Base-by-base conservation (phyloP, 257 asterid species). In the Lithospermum erythrorhizon region DNA sequence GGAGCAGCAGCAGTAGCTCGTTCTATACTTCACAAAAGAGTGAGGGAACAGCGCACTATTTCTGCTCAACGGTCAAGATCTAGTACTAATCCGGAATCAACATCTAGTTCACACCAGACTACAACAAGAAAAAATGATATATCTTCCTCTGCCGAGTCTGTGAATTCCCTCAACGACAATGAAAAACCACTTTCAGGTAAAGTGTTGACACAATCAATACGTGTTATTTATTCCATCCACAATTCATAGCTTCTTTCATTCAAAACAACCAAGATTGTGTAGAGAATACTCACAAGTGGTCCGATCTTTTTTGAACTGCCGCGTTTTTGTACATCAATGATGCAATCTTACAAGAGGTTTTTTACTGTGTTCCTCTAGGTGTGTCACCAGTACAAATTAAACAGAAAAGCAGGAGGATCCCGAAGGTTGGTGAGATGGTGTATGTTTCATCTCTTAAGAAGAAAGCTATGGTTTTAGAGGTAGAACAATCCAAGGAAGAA, bases 1-100 rank as follows among this genome's bases (percentile, higher is more conserved):
- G 64, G 82, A 66, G 76, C 78, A 59, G 95, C 94, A 66, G 86
- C 90, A 65, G 74, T 81, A 47, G 98, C 98, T 47, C 97, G 96
- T 27, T 93, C 97, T 41, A 58, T 72, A 61, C 83, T 89, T 73
- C 94, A 89, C 69, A 73, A 72, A 73, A 81, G 80, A 75, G 71
- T 85, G 61, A 75, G 97, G 37, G 80, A 79, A 72, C 74, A 65
- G 61, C 94, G 93, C 16, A 64, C 83, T 59, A 55, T 61, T 77
- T 80, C 79, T 55, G 60, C 70, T 70, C 79, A 75, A 8, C 57
- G 5, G 23, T 20, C 57, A 53, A 53, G 23, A 23, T 22, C 30
- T 11, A 11, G 8, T 13, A 22, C 37, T 25, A 23, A 9, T 23
- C 41, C 16, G 24, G 30, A 56, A 9, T 23, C 60, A 24, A 53